Percentiles rank a stretch among this genome's conserved stretches.
These are phyloP conservation scores for Meyerozyma guilliermondii DNA, from an alignment of 1,139 yeast genomes.

Conservation along the genomic window DNA sequence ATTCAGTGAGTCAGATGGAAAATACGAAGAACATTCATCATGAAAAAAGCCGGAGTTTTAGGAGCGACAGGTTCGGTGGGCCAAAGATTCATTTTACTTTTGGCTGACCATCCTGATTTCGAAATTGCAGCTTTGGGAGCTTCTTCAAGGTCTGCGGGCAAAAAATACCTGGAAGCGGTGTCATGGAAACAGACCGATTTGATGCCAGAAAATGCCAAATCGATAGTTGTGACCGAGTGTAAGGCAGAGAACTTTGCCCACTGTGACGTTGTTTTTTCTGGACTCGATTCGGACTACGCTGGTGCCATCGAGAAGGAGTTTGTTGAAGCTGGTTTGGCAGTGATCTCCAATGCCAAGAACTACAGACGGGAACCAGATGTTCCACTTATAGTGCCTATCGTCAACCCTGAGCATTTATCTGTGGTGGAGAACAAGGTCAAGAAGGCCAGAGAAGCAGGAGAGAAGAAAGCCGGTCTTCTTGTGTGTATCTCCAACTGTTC, in stretches of 20 bases:
- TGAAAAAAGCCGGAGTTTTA: slow-evolving; percentile 73
- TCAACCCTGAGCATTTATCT: slow-evolving; percentile 87
- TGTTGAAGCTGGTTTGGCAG: slow-evolving; percentile 73
- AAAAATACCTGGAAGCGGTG: slow-evolving; percentile 76
- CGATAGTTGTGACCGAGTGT: slow-evolving; percentile 72
- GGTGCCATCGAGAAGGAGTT: slow-evolving; percentile 88
- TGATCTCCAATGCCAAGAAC: slow-evolving; percentile 93
- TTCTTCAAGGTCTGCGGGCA: slow-evolving; percentile 90
- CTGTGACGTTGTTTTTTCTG: slow-evolving; percentile 93
- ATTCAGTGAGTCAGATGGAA: neutral
- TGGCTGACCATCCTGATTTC: slow-evolving; percentile 86
- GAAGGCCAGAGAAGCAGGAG: slow-evolving; percentile 49
- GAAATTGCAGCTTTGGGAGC: slow-evolving; percentile 87
- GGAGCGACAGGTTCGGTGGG: slow-evolving; percentile 99
- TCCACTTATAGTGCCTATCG: slow-evolving; percentile 93
- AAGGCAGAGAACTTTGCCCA: slow-evolving; percentile 68
- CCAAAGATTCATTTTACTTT: slow-evolving; percentile 83
- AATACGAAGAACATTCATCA: neutral
- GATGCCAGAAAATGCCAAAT: slow-evolving; percentile 64
- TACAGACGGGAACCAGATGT: slow-evolving; percentile 85
- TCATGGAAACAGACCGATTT: slow-evolving; percentile 92
- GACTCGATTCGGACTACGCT: slow-evolving; percentile 89
- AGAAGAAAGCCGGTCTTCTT: slow-evolving; percentile 68
- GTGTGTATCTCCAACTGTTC: slow-evolving; percentile 97
- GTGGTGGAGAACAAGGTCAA: slow-evolving; percentile 60